Evolutionary conservation across 495 filamentous ascomycete species (phyloP).

Genomic region (Hapsidospora chrysogenum): DNA sequence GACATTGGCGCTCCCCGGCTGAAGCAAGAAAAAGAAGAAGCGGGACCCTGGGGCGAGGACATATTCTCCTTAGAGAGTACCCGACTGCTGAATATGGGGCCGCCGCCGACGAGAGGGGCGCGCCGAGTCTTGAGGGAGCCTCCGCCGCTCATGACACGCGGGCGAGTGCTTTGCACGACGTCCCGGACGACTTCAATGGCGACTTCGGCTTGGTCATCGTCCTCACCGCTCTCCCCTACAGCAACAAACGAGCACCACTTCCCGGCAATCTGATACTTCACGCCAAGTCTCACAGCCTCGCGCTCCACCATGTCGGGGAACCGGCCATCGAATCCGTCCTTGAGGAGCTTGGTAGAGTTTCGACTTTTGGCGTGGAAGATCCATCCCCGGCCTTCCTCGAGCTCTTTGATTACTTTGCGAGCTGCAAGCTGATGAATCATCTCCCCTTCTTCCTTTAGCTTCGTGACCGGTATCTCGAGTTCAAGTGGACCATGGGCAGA

Average conservation of each 20-base stretch:
- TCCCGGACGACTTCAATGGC: constrained; percentile 3
- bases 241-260: constrained; percentile 61
- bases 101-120: background rate
- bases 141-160: background rate
- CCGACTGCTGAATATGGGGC: background rate
- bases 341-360: constrained; percentile 25
- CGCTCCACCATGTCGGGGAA: constrained; percentile 38
- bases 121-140: background rate
- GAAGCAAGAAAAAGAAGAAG: too few relatives aligned
- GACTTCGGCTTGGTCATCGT: constrained; percentile 4
- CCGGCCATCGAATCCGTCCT: constrained; percentile 25
- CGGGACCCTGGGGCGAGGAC: background rate
- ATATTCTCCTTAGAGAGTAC: background rate
- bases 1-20: too few relatives aligned
- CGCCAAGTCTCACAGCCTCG: constrained; percentile 46
- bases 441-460: constrained; percentile 25
- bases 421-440: constrained; percentile 57
- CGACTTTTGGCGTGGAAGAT: constrained; percentile 30
- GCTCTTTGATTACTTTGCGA: constrained; percentile 45
- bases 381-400: constrained; percentile 56
- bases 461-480: constrained; percentile 43
- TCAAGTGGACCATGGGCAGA: constrained; percentile 36
- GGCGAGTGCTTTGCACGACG: background rate
- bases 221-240: constrained; percentile 27
- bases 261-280: constrained; percentile 44